These are phyloP conservation scores for Plenodomus tracheiphilus DNA, from an alignment of 2,329 filamentous ascomycete genomes.

Conservation along the genomic window DNA sequence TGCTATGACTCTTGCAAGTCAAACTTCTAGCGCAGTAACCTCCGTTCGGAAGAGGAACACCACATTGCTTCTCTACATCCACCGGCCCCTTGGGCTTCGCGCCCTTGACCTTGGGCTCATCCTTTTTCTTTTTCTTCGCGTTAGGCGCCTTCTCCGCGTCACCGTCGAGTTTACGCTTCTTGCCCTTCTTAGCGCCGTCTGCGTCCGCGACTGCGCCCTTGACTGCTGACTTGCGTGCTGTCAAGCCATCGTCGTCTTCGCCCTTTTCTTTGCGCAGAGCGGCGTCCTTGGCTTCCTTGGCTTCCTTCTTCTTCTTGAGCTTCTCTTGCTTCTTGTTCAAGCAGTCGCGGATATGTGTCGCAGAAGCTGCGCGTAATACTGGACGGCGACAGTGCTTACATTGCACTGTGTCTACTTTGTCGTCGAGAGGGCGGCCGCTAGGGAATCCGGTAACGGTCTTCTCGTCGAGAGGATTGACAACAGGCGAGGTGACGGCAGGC, in stretches of 20 bases:
- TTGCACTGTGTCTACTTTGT: slow-evolving; percentile 72
- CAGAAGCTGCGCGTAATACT: slow-evolving; percentile 73
- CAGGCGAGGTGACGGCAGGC: slow-evolving; percentile 34
- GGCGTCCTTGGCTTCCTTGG: slow-evolving; percentile 59
- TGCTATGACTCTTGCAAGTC: slow-evolving; percentile 93
- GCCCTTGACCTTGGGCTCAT: slow-evolving; percentile 81
- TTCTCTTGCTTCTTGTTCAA: slow-evolving; percentile 77
- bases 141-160: slow-evolving; percentile 82
- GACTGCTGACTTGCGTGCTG: slow-evolving; percentile 46
- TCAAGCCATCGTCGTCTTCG: slow-evolving; percentile 48
- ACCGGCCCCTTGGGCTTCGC: slow-evolving; percentile 90
- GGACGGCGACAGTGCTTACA: slow-evolving; percentile 97
- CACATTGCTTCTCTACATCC: slow-evolving; percentile 91
- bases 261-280: slow-evolving; percentile 53
- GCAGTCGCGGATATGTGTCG: slow-evolving; percentile 80
- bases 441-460: slow-evolving; percentile 76
- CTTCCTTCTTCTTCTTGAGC: slow-evolving; percentile 64
- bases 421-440: slow-evolving; percentile 79
- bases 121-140: slow-evolving; percentile 87
- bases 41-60: slow-evolving; percentile 82
- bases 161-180: slow-evolving; percentile 53
- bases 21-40: slow-evolving; percentile 84
- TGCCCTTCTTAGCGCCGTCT: slow-evolving; percentile 48
- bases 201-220: slow-evolving; percentile 45
- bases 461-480: slow-evolving; percentile 69